Conservation (phyloP, 2,329 filamentous ascomycete genomes). For the Colletotrichum orbiculare region DNA sequence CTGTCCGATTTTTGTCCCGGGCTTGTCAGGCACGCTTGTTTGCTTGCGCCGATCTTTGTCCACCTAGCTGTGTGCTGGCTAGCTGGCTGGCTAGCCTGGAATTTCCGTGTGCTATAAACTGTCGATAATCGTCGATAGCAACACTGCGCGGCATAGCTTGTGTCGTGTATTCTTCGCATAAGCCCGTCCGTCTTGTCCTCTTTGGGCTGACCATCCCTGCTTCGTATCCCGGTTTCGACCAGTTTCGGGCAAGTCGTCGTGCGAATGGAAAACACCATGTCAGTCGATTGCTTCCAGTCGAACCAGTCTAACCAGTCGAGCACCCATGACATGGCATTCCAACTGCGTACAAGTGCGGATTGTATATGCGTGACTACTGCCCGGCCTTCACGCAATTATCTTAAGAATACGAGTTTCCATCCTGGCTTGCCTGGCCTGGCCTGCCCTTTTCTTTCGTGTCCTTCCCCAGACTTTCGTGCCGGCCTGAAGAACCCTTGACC, state of each 20-base stretch:
- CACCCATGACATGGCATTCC: conserved; percentile 31
- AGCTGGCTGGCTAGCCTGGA: background rate
- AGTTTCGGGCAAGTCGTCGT: conserved; percentile 32
- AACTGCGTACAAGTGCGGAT: background rate
- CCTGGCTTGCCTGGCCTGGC: background rate
- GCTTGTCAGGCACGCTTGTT: background rate
- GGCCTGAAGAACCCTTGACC: conserved; percentile 14
- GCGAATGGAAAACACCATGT: conserved; percentile 25
- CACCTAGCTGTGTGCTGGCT: background rate
- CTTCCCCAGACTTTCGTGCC: conserved; percentile 19
- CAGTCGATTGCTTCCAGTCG: conserved; percentile 21
- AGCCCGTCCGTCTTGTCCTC: conserved; percentile 12
- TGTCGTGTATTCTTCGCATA: background rate
- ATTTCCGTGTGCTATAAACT: background rate
- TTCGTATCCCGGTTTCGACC: conserved; percentile 30
- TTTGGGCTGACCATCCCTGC: conserved; percentile 21
- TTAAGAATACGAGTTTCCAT: conserved; percentile 36
- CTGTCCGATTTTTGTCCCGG: background rate
- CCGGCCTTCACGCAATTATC: conserved; percentile 20
- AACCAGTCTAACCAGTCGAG: conserved; percentile 24
- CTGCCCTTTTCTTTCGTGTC: conserved; percentile 6
- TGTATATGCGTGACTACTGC: conserved; percentile 7
- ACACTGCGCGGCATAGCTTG: background rate
- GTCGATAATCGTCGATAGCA: background rate
- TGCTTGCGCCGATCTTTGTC: background rate